These are phyloP conservation scores for Rickenella mellea DNA, from an alignment of 768 basidiomycete genomes.

Conservation along the genomic window DNA sequence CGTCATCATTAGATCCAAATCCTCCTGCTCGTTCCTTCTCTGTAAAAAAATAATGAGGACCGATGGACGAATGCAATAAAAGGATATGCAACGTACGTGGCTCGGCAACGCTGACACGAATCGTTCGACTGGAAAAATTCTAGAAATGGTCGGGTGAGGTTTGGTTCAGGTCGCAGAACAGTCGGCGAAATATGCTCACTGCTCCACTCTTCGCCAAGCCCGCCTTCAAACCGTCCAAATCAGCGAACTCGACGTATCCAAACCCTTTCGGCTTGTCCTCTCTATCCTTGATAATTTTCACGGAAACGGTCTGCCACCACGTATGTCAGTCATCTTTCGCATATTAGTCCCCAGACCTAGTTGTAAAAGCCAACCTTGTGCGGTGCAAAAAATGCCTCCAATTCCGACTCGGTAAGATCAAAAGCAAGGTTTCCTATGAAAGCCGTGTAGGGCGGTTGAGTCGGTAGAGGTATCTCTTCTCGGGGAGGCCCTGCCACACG, in stretches of 20 bases:
- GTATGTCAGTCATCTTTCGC: too few species aligned
- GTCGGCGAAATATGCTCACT: conserved; percentile 34
- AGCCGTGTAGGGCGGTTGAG: conserved; percentile 90
- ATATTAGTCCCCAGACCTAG: too few species aligned
- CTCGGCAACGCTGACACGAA: conserved; percentile 93
- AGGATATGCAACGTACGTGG: conserved; percentile 58
- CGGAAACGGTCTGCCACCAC: conserved; percentile 53
- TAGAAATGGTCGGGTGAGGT: conserved; percentile 17
- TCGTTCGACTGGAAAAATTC: conserved; percentile 66
- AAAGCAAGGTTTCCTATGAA: conserved; percentile 94
- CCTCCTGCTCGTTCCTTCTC: conserved; percentile 66
- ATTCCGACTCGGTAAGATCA: conserved; percentile 76
- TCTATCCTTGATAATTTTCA: conserved; percentile 88
- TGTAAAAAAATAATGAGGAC: conserved; percentile 20
- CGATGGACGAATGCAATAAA: conserved; percentile 1
- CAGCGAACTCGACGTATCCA: conserved; percentile 94
- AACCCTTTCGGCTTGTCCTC: conserved; percentile 97
- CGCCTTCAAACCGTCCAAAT: conserved; percentile 76
- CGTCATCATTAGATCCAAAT: conserved; percentile 48
- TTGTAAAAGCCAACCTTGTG: conserved; percentile 36
- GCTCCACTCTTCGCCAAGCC: conserved; percentile 65
- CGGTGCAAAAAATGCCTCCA: conserved; percentile 71
- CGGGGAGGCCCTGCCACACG: conserved; percentile 51
- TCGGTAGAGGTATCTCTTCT: conserved; percentile 94
- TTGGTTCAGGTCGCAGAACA: conserved; percentile 2